phyloP scores from a whole-genome alignment of 1,284 basidiomycete species.

The Pulveroboletus sp. region DNA sequence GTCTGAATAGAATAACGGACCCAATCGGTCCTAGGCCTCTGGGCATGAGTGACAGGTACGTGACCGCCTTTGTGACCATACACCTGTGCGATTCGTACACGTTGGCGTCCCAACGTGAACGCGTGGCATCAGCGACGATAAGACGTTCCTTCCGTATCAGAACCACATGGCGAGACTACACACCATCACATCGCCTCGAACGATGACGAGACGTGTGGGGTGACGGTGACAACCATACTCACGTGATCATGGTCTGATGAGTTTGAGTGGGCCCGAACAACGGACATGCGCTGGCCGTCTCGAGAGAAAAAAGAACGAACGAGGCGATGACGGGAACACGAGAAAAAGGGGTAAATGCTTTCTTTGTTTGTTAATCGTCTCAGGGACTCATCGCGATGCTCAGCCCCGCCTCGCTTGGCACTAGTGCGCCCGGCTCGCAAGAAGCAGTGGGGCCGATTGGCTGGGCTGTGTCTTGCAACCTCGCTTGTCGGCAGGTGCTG shows the following conservation, averaged over 20 bases:
- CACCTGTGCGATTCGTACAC: not conserved
- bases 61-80: not conserved
- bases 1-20: too few species aligned
- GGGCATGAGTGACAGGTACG: not conserved
- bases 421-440: not conserved
- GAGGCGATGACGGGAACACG: not conserved
- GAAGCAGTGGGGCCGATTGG: not conserved
- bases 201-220: not conserved
- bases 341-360: not conserved
- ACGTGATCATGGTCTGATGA: not conserved
- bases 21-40: not conserved
- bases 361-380: not conserved
- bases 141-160: not conserved
- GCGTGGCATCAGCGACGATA: not conserved
- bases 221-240: not conserved
- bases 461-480: constrained; percentile 5
- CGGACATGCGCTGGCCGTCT: too few species aligned
- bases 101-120: not conserved
- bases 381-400: not conserved
- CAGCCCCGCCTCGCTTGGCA: not conserved
- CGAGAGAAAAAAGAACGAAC: too few species aligned
- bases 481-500: not conserved
- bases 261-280: too few species aligned
- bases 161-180: not conserved
- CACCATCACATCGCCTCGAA: too few species aligned